Base-by-base conservation (phyloP, 768 basidiomycete species). In the Serendipita indica region DNA sequence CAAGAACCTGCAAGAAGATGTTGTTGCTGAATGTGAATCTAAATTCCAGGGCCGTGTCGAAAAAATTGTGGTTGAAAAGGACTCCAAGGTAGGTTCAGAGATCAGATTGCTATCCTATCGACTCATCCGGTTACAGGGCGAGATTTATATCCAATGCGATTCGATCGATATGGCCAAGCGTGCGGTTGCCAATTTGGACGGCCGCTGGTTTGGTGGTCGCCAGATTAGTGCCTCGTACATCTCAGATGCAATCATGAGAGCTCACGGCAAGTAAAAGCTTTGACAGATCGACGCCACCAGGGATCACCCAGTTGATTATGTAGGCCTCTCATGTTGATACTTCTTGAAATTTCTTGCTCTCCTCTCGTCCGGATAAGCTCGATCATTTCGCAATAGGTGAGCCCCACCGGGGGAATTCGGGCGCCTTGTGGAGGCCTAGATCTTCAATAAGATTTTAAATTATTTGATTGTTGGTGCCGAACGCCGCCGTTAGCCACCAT, bases 151-250 rank as follows among this genome's bases (percentile, higher is more conserved):
- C 69, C 90, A 94, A 72, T 97, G 98, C 66, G 79, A 80, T 60
- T 69, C 76, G 25, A 73, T 91, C 60, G 89, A 89, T 1, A 74
- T 80, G 10, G 89, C 96, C 32, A 84, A 83, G 68, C 79, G 83
- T 60, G 89, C 93, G 35, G 73, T 96, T 45, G 81, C 88, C 70
- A 89, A 90, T 65, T 79, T 99, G 58, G 92, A 96, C 64, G 90
- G 92, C 57, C 86, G 96, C 61, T 98, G 90, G 88, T 99, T 99
- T 67, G 91, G 90, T 61, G 92, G 92, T 61, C 84, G 84, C 71
- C 84, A 87, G 71, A 80, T 96, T 60, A 80, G 84, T 45, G 92
- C 90, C 63, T 69, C 79, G 59, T 93, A 89, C 74, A 93, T 94
- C 66, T 86, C 89, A 59, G 91, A 94, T 67, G 88, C 89, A 57